Evolutionary conservation across 768 basidiomycete genomes (phyloP).

Genomic region (Tylopilus subfusipes): DNA sequence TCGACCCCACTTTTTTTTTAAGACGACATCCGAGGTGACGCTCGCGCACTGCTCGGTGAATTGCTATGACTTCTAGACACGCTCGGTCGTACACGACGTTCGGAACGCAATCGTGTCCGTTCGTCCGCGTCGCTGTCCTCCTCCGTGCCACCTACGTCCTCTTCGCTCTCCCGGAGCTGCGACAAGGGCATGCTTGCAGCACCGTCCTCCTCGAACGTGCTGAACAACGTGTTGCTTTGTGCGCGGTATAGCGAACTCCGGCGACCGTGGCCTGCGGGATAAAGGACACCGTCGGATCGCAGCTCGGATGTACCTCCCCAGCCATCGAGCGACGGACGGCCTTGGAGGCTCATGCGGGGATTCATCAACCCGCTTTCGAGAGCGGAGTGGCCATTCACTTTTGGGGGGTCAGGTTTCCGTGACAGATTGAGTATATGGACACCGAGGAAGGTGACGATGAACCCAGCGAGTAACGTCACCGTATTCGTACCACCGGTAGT

Average conservation of each 20-base stretch:
- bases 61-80: conserved; percentile 53
- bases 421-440: conserved; percentile 92
- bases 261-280: conserved; percentile 52
- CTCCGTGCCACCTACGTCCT: conserved; percentile 44
- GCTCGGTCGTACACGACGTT: conserved; percentile 22
- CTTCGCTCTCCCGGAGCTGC: conserved; percentile 64
- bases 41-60: conserved; percentile 37
- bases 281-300: conserved; percentile 22
- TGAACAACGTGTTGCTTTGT: conserved; percentile 67
- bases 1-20: conserved; percentile 9
- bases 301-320: conserved; percentile 49
- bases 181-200: conserved; percentile 49
- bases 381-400: conserved; percentile 45
- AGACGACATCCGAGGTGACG: conserved; percentile 18
- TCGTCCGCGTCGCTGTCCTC: conserved; percentile 48
- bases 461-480: conserved; percentile 83
- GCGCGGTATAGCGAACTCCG: conserved; percentile 63
- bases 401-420: conserved; percentile 49
- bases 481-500: conserved; percentile 80
- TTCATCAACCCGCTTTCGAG: conserved; percentile 70
- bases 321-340: conserved; percentile 75
- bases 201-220: conserved; percentile 58
- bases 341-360: conserved; percentile 76
- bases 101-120: conserved; percentile 32
- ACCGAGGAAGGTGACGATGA: conserved; percentile 91